These are phyloP conservation scores for Leishmania tropica DNA, from an alignment of 208 protist species.

Conservation along the genomic window DNA sequence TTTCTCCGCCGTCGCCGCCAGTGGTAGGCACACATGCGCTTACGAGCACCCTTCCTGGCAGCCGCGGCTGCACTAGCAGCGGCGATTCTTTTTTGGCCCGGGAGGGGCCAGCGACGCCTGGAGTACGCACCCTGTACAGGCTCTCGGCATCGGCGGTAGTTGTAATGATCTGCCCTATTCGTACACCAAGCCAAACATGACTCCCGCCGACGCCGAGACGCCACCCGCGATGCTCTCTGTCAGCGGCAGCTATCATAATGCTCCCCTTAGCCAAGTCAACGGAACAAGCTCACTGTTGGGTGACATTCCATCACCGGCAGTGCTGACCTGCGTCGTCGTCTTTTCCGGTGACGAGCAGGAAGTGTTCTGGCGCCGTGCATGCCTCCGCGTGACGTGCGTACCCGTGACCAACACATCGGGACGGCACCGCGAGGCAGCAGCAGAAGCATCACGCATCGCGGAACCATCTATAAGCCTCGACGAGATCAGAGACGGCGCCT, in stretches of 20 bases:
- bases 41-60: background rate
- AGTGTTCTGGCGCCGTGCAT: slow-evolving; percentile 14
- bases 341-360: slow-evolving; percentile 8
- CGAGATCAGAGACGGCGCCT: background rate
- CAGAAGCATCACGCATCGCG: background rate
- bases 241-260: background rate
- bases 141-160: background rate
- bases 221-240: background rate
- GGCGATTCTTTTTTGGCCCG: background rate
- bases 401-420: background rate
- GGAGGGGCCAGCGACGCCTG: background rate
- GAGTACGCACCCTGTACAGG: background rate
- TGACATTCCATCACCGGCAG: background rate
- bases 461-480: background rate
- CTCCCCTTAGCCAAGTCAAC: background rate
- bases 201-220: background rate
- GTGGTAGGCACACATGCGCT: background rate
- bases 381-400: slow-evolving; percentile 23
- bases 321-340: slow-evolving; percentile 13
- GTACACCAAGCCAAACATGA: background rate
- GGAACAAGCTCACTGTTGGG: background rate
- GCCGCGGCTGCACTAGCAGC: background rate
- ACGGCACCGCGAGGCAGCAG: background rate
- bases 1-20: background rate
- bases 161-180: background rate